Base-by-base conservation (phyloP, 805 yeast species). In the Vanderwaltozyma verrucispora region DNA sequence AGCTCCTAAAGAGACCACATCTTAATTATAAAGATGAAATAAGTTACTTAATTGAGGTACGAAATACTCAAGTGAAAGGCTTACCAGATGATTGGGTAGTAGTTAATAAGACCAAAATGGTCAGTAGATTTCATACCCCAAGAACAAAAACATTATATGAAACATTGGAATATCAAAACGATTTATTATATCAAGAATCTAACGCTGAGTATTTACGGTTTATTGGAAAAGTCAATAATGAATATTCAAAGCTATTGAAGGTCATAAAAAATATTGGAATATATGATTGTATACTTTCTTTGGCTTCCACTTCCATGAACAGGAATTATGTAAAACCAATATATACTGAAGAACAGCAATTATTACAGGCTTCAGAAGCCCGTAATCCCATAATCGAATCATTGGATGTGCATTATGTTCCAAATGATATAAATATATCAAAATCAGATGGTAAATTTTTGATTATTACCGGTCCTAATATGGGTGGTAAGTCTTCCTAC, bases 51-150 rank as follows among this genome's bases (percentile, higher is more conserved):
- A 69, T 92, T 17, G 96, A 88, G 49, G 77, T 89, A 0, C 63
- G 85, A 31, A 77, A 77, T 43, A 59, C 71, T 11, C 72, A 72
- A 31, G 64, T 71, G 2, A 72, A 71, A 30, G 57, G 62, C 1
- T 58, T 88, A 2, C 97, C 97, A 0, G 48, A 63, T 2, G 75
- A 74, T 36, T 89, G 96, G 95, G 60, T 80, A 11, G 80, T 84
- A 47, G 72, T 83, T 20, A 80, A 74, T 48, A 80, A 80, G 8
- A 72, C 94, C 33, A 65, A 75, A 43, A 56, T 75, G 2, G 77
- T 85, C 1, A 72, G 86, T 2, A 63, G 97, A 40, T 88, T 75
- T 56, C 64, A 87, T 41, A 67, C 95, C 0, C 84, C 94, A 0
- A 61, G 57, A 23, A 68, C 77, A 1, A 47, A 64, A 2, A 59